Conservation (phyloP, 208 protist genomes). For the Leptomonas pyrrhocoris region DNA sequence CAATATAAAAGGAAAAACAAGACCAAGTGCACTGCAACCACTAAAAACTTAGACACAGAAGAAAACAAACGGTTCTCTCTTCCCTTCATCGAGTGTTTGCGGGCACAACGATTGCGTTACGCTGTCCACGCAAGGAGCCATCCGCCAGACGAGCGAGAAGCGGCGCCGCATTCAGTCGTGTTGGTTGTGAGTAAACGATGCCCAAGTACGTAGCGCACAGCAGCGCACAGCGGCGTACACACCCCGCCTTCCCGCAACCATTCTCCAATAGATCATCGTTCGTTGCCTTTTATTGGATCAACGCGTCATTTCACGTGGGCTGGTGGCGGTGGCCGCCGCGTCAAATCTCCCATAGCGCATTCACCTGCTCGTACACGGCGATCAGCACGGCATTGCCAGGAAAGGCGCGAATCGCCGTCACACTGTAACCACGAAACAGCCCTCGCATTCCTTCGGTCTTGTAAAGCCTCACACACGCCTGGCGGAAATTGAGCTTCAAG, state of each 20-base stretch:
- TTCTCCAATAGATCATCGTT: background rate
- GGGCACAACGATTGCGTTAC: too few species aligned
- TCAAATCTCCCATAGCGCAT: slow-evolving; percentile 55
- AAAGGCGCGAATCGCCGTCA: slow-evolving; percentile 90
- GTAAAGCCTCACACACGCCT: slow-evolving; percentile 79
- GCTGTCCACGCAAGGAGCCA: too few species aligned
- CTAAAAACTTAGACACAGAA: background rate
- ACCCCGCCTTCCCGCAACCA: background rate
- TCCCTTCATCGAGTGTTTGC: too few species aligned
- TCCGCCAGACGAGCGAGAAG: too few species aligned
- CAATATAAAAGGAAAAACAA: background rate
- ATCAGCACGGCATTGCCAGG: slow-evolving; percentile 91
- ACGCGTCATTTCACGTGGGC: background rate
- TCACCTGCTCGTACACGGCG: slow-evolving; percentile 89
- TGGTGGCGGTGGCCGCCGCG: slow-evolving; percentile 8
- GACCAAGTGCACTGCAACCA: background rate
- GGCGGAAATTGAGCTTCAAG: slow-evolving; percentile 72
- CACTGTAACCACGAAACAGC: slow-evolving; percentile 84
- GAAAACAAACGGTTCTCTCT: too few species aligned
- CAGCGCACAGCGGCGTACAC: slow-evolving; percentile 1
- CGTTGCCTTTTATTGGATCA: too few species aligned
- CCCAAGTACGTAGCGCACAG: too few species aligned
- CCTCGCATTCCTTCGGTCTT: slow-evolving; percentile 83
- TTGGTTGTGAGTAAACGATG: too few species aligned
- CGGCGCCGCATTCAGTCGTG: too few species aligned